Evolutionary conservation across 1,139 yeast species (phyloP).

Genomic region (Yamadazyma aaseri): DNA sequence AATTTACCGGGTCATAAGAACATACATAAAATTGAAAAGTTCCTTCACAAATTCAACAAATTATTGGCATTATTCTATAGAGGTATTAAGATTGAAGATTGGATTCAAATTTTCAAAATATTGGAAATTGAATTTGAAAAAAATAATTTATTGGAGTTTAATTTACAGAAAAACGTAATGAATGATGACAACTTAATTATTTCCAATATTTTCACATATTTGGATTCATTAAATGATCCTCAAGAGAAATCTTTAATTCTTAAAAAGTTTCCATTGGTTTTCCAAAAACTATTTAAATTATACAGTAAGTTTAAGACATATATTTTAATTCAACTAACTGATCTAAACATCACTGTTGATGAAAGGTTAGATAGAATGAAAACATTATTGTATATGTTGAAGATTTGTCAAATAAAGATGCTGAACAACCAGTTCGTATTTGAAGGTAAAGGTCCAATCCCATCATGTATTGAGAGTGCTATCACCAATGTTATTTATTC

Average conservation of each 20-base stretch:
- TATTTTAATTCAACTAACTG: conserved; percentile 60
- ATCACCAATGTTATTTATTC: conserved; percentile 71
- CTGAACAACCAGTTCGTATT: conserved; percentile 56
- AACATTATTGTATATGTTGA: conserved; percentile 64
- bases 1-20: conserved; percentile 49
- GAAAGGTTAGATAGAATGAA: conserved; percentile 72
- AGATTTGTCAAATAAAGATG: conserved; percentile 71
- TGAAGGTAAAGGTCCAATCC: conserved; percentile 50
- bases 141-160: conserved; percentile 60
- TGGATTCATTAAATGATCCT: conserved; percentile 55
- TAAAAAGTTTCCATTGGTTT: conserved; percentile 64
- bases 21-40: conserved; percentile 48
- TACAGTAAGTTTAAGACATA: conserved; percentile 68
- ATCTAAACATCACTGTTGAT: conserved; percentile 51
- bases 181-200: conserved; percentile 60
- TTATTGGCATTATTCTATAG: conserved; percentile 60
- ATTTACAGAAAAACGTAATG: conserved; percentile 37
- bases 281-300: conserved; percentile 63
- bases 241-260: conserved; percentile 44
- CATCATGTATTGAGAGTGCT: conserved; percentile 85
- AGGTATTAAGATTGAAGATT: conserved; percentile 66
- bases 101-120: conserved; percentile 75
- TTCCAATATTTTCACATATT: conserved; percentile 69
- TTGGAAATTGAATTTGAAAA: conserved; percentile 62
- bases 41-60: conserved; percentile 64